Conservation (phyloP, 192 early-diverging fungal genomes). For the Gamsiella multidivaricata region DNA sequence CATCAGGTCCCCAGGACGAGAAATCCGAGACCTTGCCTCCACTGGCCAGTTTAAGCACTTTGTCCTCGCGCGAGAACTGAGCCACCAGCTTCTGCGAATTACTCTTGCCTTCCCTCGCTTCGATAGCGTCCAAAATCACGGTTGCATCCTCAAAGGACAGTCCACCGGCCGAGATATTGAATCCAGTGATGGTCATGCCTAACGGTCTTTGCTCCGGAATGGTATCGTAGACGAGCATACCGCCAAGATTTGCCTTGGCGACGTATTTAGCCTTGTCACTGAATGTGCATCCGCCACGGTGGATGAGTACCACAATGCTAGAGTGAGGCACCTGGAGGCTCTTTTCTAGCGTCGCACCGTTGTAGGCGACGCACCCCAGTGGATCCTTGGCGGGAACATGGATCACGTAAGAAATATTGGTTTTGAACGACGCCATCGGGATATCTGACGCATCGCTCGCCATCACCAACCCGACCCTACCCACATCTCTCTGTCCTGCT, state of each 20-base stretch:
- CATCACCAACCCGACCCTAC: constrained; percentile 32
- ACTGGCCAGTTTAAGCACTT: constrained; percentile 54
- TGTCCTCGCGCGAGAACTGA: constrained; percentile 60
- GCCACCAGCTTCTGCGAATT: constrained; percentile 12
- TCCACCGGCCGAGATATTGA: constrained; percentile 66
- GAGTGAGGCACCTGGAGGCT: constrained; percentile 43
- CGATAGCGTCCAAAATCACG: constrained; percentile 57
- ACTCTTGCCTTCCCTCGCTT: constrained; percentile 3
- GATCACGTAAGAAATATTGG: constrained; percentile 19
- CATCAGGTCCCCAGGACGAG: constrained; percentile 78
- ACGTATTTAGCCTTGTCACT: constrained; percentile 67
- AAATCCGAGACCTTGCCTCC: constrained; percentile 79
- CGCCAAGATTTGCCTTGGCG: constrained; percentile 61
- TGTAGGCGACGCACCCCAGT: constrained; percentile 35
- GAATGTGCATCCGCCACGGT: constrained; percentile 77
- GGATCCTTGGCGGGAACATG: constrained; percentile 17
- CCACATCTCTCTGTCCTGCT: not conserved
- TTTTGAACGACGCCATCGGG: constrained; percentile 13
- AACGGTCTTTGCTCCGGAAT: constrained; percentile 29
- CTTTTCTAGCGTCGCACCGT: constrained; percentile 59
- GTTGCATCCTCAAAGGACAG: constrained; percentile 63
- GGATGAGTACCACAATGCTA: constrained; percentile 69
- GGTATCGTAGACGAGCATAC: constrained; percentile 61
- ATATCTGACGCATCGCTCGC: constrained; percentile 21
- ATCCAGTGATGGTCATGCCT: constrained; percentile 30